Evolutionary conservation across 495 filamentous ascomycete species (phyloP).

Genomic region (Xylaria telfairii): DNA sequence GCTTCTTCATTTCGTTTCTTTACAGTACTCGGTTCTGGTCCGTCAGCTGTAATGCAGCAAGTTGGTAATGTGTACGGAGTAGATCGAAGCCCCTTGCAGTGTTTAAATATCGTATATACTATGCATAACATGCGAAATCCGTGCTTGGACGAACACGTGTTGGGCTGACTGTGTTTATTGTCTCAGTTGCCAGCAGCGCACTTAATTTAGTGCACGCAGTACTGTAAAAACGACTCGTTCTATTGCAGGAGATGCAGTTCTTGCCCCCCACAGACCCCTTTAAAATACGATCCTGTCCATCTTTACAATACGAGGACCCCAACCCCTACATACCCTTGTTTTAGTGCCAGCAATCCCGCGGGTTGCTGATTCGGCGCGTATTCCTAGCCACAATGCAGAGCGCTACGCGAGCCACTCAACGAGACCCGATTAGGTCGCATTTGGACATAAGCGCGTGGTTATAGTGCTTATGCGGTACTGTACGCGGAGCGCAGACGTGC

Average conservation of each 20-base stretch:
- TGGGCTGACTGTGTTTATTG: background rate
- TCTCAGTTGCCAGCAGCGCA: background rate
- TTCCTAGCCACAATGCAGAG: background rate
- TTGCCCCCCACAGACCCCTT: background rate
- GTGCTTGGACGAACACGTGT: background rate
- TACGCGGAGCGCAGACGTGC: background rate
- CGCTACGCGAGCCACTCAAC: background rate
- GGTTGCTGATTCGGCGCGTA: conserved; percentile 2
- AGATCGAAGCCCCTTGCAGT: background rate
- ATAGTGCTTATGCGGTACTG: background rate
- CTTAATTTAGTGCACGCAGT: background rate
- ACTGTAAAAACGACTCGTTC: too few species aligned
- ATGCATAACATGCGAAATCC: background rate
- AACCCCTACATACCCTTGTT: background rate
- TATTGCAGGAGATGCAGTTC: background rate
- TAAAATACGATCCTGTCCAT: background rate
- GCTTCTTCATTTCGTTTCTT: background rate
- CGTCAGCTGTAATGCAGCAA: background rate
- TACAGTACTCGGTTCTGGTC: background rate
- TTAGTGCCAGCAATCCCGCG: background rate
- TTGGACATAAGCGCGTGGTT: background rate
- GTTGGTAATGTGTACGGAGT: background rate
- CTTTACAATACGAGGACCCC: background rate
- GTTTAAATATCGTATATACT: too few species aligned
- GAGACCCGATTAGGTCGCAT: background rate